Evolutionary conservation across 2,329 filamentous ascomycete species (phyloP).

Genomic region (Pestalotiopsis sp.): DNA sequence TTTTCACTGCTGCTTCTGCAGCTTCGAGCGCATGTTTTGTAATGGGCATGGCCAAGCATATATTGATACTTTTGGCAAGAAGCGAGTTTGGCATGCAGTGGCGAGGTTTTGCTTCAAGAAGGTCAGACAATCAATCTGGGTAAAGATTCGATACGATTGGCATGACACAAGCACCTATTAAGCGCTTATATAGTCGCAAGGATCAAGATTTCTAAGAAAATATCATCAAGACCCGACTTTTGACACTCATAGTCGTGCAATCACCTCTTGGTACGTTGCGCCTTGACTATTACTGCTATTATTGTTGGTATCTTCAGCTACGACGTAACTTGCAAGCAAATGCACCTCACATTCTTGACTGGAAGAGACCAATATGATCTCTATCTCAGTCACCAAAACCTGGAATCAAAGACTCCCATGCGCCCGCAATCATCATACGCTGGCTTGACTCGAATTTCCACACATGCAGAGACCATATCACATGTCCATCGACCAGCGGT

Average conservation of each 20-base stretch:
- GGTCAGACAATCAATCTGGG: neutral
- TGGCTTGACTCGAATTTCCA: neutral
- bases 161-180: neutral
- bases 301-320: neutral
- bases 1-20: neutral
- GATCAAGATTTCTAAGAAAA: neutral
- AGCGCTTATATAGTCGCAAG: neutral
- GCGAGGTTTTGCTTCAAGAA: neutral
- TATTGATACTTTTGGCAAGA: neutral
- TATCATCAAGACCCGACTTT: neutral
- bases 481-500: neutral
- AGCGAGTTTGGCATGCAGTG: neutral
- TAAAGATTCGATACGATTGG: neutral
- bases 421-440: neutral
- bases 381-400: neutral
- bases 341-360: neutral
- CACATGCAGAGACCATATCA: too few species aligned
- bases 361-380: neutral
- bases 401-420: neutral
- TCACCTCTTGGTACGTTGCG: too few species aligned
- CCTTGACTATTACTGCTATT: neutral
- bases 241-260: neutral
- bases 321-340: neutral
- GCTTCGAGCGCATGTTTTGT: neutral
- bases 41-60: neutral